Conservation (phyloP, 1,284 basidiomycete genomes). For the Tylopilus sp. region DNA sequence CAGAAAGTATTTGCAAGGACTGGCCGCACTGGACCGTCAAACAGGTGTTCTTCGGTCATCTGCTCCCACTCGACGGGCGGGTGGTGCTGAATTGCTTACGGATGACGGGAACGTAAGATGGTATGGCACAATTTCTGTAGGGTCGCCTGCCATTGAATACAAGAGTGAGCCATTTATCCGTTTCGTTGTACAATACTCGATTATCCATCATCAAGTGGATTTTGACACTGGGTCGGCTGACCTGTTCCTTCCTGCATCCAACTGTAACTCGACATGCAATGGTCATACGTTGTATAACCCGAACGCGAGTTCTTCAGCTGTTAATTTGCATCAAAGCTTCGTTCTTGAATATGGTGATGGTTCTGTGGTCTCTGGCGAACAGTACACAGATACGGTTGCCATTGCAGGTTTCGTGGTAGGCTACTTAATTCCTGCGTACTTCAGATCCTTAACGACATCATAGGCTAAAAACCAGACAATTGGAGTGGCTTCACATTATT, state of each 20-base stretch:
- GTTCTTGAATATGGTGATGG: constrained; percentile 35
- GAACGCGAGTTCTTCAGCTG: constrained; percentile 31
- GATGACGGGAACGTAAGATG: constrained; percentile 16
- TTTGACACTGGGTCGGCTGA: constrained; percentile 47
- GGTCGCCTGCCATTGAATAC: constrained; percentile 20
- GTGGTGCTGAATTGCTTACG: constrained; percentile 12
- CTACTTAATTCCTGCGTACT: background rate
- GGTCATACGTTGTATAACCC: constrained; percentile 37
- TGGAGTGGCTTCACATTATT: constrained; percentile 24
- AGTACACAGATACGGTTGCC: constrained; percentile 36
- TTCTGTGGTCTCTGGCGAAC: constrained; percentile 31
- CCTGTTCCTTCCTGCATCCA: constrained; percentile 31
- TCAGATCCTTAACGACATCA: background rate
- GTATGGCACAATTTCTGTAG: constrained; percentile 28
- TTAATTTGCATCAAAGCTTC: constrained; percentile 28
- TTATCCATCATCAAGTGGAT: constrained; percentile 28
- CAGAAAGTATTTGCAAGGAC: constrained; percentile 25
- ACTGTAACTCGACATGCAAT: constrained; percentile 31
- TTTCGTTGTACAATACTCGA: background rate
- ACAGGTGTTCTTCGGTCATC: background rate
- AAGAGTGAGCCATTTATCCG: constrained; percentile 11
- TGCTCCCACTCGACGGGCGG: constrained; percentile 6
- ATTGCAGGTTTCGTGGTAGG: constrained; percentile 26
- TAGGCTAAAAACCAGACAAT: constrained; percentile 25
- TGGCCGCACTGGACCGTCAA: constrained; percentile 5